Evolutionary conservation across 2,329 filamentous ascomycete genomes (phyloP), one percentile per base, ranked within the genome.

Genomic region (Berkeleyomyces basicola): DNA sequence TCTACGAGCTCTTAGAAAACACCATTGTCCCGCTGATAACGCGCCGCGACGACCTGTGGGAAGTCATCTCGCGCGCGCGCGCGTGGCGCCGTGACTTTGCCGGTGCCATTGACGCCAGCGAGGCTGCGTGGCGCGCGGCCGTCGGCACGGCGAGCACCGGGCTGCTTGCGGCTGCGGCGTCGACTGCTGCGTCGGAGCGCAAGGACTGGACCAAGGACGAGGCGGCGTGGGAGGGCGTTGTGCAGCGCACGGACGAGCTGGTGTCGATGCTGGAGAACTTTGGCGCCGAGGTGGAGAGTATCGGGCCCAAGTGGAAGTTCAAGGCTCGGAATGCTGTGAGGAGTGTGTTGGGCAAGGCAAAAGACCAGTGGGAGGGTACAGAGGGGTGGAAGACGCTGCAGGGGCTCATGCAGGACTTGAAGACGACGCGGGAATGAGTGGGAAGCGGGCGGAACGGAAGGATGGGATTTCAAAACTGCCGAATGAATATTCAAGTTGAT

Each of bases 251-350:
- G 0, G 82, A 90, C 63, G 84, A 89, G 70, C 74, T 97, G 49
- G 88, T 93, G 0, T 85, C 88, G 66, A 82, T 87, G 60, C 88
- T 96, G 73, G 88, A 93, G 74, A 90, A 86, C 71, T 84, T 90
- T 68, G 88, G 88, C 0, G 75, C 78, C 0, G 78, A 81, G 67
- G 78, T 83, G 23, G 82, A 84, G 66, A 70, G 82, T 39, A 84
- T 96, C 2, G 89, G 88, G 1, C 81, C 80, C 64, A 85, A 85
- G 69, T 99, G 93, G 93, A 87, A 82, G 72, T 88, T 88, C 66
- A 97, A 96, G 79, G 88, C 89, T 0, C 79, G 89, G 68, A 95
- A 83, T 71, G 91, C 91, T 9, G 79, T 96, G 2, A 79, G 90
- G 61, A 90, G 88, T 60, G 85, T 97, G 5, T 80, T 95, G 78